phyloP scores from a whole-genome alignment of 1,139 yeast genomes.

The Hanseniaspora gamundiae region DNA sequence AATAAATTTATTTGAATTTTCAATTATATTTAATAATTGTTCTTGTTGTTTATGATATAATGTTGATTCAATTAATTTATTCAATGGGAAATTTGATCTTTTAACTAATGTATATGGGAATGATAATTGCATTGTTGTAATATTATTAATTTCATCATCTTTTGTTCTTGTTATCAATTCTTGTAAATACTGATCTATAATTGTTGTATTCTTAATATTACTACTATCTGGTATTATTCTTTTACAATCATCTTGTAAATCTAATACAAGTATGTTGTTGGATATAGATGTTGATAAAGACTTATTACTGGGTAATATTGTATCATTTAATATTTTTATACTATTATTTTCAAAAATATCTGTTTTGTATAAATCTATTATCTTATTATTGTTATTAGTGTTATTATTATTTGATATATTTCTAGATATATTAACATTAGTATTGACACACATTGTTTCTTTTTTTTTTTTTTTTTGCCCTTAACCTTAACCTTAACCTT shows the following conservation, averaged over 20 bases:
- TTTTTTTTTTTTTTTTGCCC: neutral
- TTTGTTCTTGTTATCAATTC: neutral
- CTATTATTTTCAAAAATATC: neutral
- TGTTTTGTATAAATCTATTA: neutral
- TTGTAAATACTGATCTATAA: neutral
- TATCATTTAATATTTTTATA: neutral
- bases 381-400: neutral
- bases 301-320: neutral
- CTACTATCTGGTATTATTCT: constrained; percentile 35
- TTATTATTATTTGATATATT: too few relatives aligned
- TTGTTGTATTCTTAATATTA: neutral
- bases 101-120: constrained; percentile 62
- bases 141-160: neutral
- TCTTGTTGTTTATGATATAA: constrained; percentile 25
- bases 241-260: constrained; percentile 40
- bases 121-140: constrained; percentile 45
- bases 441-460: neutral
- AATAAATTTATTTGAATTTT: constrained; percentile 12
- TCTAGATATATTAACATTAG: neutral
- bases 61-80: constrained; percentile 26
- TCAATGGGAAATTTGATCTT: constrained; percentile 45
- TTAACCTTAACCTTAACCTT: too few relatives aligned
- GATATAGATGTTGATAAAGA: neutral
- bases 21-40: constrained; percentile 15
- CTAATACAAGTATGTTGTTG: constrained; percentile 36